Percentiles rank a stretch among this genome's conserved stretches.
These are phyloP conservation scores for Triticum dicoccoides DNA, from an alignment of 176 grass and related monocot genomes.

Conservation along the genomic window DNA sequence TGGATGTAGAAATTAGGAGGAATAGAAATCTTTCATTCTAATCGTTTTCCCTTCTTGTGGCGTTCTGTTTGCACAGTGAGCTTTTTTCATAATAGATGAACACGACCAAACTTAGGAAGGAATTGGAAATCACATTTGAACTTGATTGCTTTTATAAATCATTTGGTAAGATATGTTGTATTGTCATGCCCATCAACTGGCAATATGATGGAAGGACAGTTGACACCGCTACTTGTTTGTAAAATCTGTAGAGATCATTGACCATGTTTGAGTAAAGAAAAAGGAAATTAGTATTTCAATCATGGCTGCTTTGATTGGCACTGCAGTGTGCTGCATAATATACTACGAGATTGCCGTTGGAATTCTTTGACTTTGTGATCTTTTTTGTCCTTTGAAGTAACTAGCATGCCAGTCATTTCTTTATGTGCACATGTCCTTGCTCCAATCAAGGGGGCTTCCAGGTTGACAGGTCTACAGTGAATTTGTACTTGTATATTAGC, in stretches of 20 bases:
- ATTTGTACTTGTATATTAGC: neutral
- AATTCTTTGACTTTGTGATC: conserved; percentile 19
- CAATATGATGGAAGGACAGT: neutral
- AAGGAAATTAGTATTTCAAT: conserved; percentile 21
- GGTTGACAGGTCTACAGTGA: neutral
- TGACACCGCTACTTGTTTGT: neutral
- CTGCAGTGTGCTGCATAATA: neutral
- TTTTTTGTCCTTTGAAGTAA: conserved; percentile 11
- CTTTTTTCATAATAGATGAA: neutral
- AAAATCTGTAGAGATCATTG: neutral
- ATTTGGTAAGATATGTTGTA: neutral
- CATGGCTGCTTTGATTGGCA: conserved; percentile 19
- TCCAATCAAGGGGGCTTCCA: neutral
- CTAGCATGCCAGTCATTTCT: neutral
- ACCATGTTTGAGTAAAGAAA: conserved; percentile 17
- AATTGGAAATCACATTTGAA: neutral
- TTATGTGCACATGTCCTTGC: neutral
- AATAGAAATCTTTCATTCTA: neutral
- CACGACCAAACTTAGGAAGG: neutral
- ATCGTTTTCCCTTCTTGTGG: neutral
- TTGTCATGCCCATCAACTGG: neutral
- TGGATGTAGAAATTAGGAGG: neutral
- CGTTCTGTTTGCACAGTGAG: neutral
- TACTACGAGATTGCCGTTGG: neutral
- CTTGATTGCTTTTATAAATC: conserved; percentile 9